phyloP scores from a whole-genome alignment of 192 early-diverging fungal species.

The Chytriomyces hyalinus region DNA sequence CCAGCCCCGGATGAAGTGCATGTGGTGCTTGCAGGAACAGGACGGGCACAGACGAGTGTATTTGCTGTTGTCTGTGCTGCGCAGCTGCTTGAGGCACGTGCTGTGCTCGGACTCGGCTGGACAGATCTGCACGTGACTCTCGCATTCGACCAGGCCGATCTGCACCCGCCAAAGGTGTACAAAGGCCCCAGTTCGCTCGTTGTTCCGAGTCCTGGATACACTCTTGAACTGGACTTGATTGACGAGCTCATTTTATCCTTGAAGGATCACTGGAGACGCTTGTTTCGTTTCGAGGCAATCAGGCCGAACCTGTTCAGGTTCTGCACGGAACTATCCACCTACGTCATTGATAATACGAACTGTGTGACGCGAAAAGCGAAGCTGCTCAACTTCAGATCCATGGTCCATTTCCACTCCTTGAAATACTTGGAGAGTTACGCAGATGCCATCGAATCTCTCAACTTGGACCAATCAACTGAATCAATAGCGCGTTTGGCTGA shows the following conservation, averaged over 20 bases:
- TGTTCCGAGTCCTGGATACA: neutral
- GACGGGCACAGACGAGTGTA: too few relatives aligned
- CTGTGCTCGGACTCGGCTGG: slow-evolving; percentile 22
- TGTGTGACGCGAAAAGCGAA: neutral
- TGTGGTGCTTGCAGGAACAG: too few relatives aligned
- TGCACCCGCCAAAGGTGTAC: slow-evolving; percentile 15
- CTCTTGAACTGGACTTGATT: neutral
- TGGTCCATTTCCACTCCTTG: slow-evolving; percentile 13
- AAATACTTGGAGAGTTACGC: slow-evolving; percentile 3
- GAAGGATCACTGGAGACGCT: slow-evolving; percentile 5
- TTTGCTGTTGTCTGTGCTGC: too few relatives aligned
- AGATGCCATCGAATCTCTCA: slow-evolving; percentile 8
- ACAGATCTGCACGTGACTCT: slow-evolving; percentile 50
- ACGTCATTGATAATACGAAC: neutral
- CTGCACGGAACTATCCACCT: slow-evolving; percentile 5
- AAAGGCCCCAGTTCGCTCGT: slow-evolving; percentile 28
- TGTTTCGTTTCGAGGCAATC: neutral
- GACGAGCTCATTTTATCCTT: neutral
- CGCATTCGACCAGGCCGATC: slow-evolving; percentile 26
- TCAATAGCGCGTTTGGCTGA: slow-evolving; percentile 4
- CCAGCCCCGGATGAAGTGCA: too few relatives aligned
- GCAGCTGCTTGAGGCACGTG: slow-evolving; percentile 31
- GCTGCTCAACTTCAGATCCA: slow-evolving; percentile 8
- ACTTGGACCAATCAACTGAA: neutral
- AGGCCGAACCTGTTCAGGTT: slow-evolving; percentile 6